Percentiles rank a stretch among this genome's conserved stretches.
These are phyloP conservation scores for Phytophthora cajani DNA, from an alignment of 352 stramenopile genomes.

Conservation along the genomic window DNA sequence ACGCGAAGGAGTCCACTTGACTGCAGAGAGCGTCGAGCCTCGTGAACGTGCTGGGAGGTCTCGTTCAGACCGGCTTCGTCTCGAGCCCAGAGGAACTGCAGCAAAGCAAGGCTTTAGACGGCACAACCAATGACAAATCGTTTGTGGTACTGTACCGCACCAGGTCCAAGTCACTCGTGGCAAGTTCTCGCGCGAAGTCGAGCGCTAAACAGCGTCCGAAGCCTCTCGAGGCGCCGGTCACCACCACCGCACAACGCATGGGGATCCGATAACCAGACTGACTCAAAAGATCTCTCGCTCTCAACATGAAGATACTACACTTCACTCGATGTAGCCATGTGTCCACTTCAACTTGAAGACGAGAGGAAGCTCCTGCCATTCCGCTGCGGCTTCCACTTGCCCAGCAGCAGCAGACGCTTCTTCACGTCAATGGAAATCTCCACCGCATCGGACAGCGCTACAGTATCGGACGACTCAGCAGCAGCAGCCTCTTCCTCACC, in stretches of 20 bases:
- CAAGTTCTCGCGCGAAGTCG: constrained; percentile 57
- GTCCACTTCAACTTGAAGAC: constrained; percentile 27
- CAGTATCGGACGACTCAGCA: not conserved
- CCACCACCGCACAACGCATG: constrained; percentile 55
- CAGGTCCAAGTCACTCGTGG: constrained; percentile 47
- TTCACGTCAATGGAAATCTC: constrained; percentile 65
- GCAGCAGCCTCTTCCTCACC: constrained; percentile 2
- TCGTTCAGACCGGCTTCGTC: constrained; percentile 50
- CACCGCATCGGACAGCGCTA: constrained; percentile 48
- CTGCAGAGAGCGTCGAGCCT: constrained; percentile 29
- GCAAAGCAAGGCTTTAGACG: too few relatives aligned
- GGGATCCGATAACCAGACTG: not conserved
- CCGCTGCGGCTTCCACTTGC: constrained; percentile 43
- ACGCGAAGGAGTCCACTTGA: constrained; percentile 29
- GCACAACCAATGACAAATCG: too few relatives aligned
- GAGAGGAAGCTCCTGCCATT: constrained; percentile 8
- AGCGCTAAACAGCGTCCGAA: constrained; percentile 78
- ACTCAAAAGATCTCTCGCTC: constrained; percentile 1
- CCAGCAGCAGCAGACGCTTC: constrained; percentile 61
- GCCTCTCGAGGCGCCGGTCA: constrained; percentile 82
- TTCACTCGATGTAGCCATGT: constrained; percentile 17
- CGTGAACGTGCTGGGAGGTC: constrained; percentile 46
- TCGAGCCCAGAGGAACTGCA: constrained; percentile 50
- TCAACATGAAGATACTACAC: constrained; percentile 5
- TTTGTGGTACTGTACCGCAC: constrained; percentile 17